Percentiles rank a stretch among this genome's conserved stretches.
phyloP scores from a whole-genome alignment of 768 basidiomycete species.

The Lyophyllum shimeji region DNA sequence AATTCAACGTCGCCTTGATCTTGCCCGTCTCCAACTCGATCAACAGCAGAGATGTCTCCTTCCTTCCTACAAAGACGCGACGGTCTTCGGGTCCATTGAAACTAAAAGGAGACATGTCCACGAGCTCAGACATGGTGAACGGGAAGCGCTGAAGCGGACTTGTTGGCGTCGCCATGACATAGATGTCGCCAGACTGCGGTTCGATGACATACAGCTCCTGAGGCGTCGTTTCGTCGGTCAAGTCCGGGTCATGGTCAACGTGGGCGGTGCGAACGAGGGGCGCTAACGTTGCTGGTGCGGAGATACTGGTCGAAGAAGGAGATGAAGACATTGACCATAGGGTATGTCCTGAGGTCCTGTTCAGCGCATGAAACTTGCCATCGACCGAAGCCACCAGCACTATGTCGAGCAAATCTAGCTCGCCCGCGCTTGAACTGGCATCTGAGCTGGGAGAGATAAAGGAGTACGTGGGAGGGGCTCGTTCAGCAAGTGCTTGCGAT shows the following conservation, averaged over 20 bases:
- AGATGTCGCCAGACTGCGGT: constrained; percentile 92
- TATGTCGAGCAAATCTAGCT: constrained; percentile 72
- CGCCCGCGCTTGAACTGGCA: constrained; percentile 27
- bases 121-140: constrained; percentile 88
- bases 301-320: constrained; percentile 35
- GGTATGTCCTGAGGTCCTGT: constrained; percentile 76
- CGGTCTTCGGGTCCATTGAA: constrained; percentile 58
- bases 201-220: constrained; percentile 92
- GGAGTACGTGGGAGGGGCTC: constrained; percentile 17
- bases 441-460: constrained; percentile 18
- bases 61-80: constrained; percentile 85
- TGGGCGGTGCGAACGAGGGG: constrained; percentile 78
- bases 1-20: constrained; percentile 71
- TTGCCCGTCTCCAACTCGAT: constrained; percentile 79
- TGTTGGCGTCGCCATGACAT: constrained; percentile 70
- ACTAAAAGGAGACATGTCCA: constrained; percentile 87
- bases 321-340: constrained; percentile 88
- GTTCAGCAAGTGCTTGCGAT: constrained; percentile 27
- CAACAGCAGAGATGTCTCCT: constrained; percentile 80
- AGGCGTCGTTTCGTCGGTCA: constrained; percentile 46
- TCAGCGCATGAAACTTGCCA: constrained; percentile 92
- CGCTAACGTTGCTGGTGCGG: constrained; percentile 54
- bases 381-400: constrained; percentile 93
- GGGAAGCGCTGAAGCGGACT: constrained; percentile 84
- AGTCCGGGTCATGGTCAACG: constrained; percentile 53